Conservation (phyloP, 169 alveolate genomes). For the Cardiosporidium cionae region DNA sequence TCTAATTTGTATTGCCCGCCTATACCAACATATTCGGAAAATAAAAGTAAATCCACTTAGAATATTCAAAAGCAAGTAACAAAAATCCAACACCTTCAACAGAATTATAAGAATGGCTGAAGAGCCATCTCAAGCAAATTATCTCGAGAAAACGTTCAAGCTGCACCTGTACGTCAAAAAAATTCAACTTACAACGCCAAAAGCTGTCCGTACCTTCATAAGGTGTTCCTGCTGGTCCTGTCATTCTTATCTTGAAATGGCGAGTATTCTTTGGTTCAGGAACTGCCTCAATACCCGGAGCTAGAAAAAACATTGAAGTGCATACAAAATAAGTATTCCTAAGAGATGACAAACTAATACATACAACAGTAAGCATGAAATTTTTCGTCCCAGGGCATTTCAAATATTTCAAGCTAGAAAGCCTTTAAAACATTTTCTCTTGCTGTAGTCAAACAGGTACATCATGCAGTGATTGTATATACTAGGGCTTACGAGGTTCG, state of each 20-base stretch:
- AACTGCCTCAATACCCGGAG: slow-evolving; percentile 85
- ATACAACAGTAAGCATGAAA: neutral
- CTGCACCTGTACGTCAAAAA: neutral
- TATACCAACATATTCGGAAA: slow-evolving; percentile 4
- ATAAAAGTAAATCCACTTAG: neutral
- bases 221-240: slow-evolving; percentile 95
- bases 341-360: neutral
- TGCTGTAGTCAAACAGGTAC: neutral
- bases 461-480: neutral
- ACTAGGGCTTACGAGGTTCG: slow-evolving; percentile 40
- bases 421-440: neutral
- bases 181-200: neutral
- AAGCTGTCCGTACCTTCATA: slow-evolving; percentile 77
- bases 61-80: neutral
- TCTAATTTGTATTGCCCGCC: slow-evolving; percentile 88
- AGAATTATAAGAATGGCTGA: neutral
- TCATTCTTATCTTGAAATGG: slow-evolving; percentile 85
- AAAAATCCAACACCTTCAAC: neutral
- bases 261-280: slow-evolving; percentile 87
- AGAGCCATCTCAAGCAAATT: neutral
- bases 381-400: neutral
- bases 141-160: neutral
- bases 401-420: slow-evolving; percentile 1
- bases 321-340: neutral
- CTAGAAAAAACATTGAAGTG: neutral